These are phyloP conservation scores for Gautieria morchelliformis DNA, from an alignment of 768 basidiomycete species.

Conservation along the genomic window DNA sequence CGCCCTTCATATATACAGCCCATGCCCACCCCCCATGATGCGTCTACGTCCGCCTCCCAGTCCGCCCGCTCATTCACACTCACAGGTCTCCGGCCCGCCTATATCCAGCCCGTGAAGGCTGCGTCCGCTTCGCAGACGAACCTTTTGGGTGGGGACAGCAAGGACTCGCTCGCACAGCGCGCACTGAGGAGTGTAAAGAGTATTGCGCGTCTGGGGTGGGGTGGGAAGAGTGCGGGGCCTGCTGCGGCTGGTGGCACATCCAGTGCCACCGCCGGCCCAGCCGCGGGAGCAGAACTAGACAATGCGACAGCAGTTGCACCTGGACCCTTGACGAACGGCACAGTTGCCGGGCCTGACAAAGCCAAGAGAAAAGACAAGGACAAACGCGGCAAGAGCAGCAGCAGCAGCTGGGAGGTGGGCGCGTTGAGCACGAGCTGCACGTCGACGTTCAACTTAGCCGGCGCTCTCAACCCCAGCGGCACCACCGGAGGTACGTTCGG, in stretches of 20 bases:
- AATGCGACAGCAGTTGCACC: conserved; percentile 31
- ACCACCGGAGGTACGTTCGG: not conserved
- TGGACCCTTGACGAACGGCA: conserved; percentile 2
- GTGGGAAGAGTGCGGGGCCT: conserved; percentile 38
- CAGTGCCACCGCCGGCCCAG: too few relatives aligned
- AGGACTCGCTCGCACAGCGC: too few relatives aligned
- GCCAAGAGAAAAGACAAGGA: conserved; percentile 21
- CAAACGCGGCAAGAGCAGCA: conserved; percentile 32
- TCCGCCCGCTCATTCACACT: conserved; percentile 35
- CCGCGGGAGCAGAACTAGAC: conserved; percentile 59
- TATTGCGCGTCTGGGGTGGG: conserved; percentile 30
- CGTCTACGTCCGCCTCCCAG: conserved; percentile 58
- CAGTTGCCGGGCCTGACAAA: too few relatives aligned
- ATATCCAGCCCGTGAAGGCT: too few relatives aligned
- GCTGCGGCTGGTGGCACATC: too few relatives aligned
- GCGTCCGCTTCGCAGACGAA: too few relatives aligned
- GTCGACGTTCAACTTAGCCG: too few relatives aligned
- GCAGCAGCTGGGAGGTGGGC: conserved; percentile 65
- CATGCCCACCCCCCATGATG: not conserved
- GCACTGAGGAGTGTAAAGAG: conserved; percentile 71
- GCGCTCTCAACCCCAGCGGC: too few relatives aligned
- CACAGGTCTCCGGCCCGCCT: too few relatives aligned
- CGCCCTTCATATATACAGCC: too few relatives aligned
- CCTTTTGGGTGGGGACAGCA: too few relatives aligned
- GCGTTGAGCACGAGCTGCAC: conserved; percentile 24